A percentile compares a stretch with the other conserved stretches of the same genome.
phyloP scores from a whole-genome alignment of 345 rosid genomes.

The Populus alba region DNA sequence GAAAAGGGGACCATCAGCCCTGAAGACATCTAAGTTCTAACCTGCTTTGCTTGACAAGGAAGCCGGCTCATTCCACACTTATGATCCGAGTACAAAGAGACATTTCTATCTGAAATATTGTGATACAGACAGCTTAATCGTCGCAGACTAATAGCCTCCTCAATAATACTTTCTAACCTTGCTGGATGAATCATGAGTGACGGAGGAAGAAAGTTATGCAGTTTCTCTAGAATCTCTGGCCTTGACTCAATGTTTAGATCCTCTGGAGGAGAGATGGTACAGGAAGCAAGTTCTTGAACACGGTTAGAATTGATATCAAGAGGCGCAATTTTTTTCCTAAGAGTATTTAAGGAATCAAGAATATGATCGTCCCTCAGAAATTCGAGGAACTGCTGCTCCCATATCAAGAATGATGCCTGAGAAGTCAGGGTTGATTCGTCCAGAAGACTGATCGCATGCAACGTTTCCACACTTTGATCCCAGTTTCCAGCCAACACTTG shows the following conservation, averaged over 20 bases:
- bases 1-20: neutral
- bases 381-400: constrained; percentile 62
- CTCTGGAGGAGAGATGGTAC: constrained; percentile 37
- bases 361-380: constrained; percentile 41
- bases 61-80: constrained; percentile 58
- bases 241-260: constrained; percentile 33
- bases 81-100: constrained; percentile 65
- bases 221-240: constrained; percentile 47
- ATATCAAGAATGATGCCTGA: constrained; percentile 49
- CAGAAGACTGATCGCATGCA: constrained; percentile 39
- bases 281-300: constrained; percentile 48
- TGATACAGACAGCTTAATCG: constrained; percentile 55
- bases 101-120: constrained; percentile 48
- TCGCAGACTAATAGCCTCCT: constrained; percentile 61
- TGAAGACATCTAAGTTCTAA: constrained; percentile 15
- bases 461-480: constrained; percentile 49
- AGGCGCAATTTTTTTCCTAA: constrained; percentile 62
- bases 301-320: constrained; percentile 37
- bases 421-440: constrained; percentile 30
- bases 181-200: constrained; percentile 52
- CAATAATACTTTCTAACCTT: constrained; percentile 65
- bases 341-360: constrained; percentile 57
- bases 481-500: constrained; percentile 54
- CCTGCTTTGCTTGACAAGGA: constrained; percentile 66
- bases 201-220: constrained; percentile 56